Conservation (phyloP, 1,284 basidiomycete genomes). For the Malassezia caprae region DNA sequence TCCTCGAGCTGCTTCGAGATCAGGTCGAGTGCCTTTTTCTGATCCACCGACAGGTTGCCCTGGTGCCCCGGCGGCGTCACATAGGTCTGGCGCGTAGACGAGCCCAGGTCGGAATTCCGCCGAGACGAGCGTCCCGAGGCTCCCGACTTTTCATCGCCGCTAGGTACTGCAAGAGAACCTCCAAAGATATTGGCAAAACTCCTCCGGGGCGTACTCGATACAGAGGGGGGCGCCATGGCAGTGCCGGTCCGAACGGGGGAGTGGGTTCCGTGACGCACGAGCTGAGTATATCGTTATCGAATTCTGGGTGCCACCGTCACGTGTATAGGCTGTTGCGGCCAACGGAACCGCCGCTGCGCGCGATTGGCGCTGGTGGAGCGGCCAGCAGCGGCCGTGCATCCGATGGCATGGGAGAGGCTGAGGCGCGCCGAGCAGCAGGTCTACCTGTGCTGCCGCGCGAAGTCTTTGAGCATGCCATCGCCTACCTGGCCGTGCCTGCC, state of each 20-base stretch:
- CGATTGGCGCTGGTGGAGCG: neutral
- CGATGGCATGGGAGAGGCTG: conserved; percentile 1
- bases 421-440: conserved; percentile 1
- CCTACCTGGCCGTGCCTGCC: conserved; percentile 20
- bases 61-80: conserved; percentile 27
- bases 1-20: conserved; percentile 19
- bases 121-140: neutral
- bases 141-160: neutral
- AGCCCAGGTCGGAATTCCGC: neutral
- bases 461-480: conserved; percentile 26
- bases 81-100: neutral
- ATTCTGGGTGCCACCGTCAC: neutral
- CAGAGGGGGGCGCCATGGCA: neutral
- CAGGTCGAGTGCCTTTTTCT: conserved; percentile 25
- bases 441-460: conserved; percentile 32
- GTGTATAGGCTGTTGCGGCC: neutral
- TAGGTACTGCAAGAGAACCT: neutral
- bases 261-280: neutral
- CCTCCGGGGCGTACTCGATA: neutral
- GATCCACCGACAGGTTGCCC: conserved; percentile 30
- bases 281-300: neutral
- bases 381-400: neutral
- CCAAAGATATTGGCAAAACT: conserved; percentile 7
- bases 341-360: neutral
- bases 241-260: too few species aligned